Base-by-base conservation (phyloP, 2,329 filamentous ascomycete genomes). In the Trichoderma semiorbis region DNA sequence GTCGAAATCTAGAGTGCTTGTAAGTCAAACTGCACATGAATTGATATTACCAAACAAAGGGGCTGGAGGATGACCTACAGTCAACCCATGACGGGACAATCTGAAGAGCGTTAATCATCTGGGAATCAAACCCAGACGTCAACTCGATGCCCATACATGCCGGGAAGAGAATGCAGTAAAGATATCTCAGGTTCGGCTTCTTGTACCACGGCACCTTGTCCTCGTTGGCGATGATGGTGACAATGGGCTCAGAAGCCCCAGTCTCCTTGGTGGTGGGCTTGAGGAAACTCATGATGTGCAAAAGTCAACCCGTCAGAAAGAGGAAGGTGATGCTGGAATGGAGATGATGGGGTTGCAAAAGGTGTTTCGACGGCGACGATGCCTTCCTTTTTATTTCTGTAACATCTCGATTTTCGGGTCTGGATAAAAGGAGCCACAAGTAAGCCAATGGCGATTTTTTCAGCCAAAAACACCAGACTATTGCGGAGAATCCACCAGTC, bases 81-180 rank as follows among this genome's bases (percentile, higher is more conserved):
- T 21, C 24, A 26, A 66, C 30, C 63, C 63, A 66, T 14, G 63
- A 66, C 32, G 63, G 63, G 30, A 66, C 63, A 55, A 66, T 66
- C n/a, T 66, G 63, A 24, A 66, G 63, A 12, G 63, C 63, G 7
- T 66, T 66, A 2, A 66, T 66, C 63, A 66, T 66, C 47, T 66
- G 63, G 21, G 63, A 66, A 26, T 66, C 63, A n/a, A 66, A 66
- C 10, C 63, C 63, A 55, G 63, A 66, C 10, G 63, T 66, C 18
- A 66, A 24, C 30, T 66, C 63, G 10, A 66, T 66, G 10, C 63
- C 63, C 63, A 66, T 66, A 28, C 63, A 66, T 21, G 63, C 63
- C 21, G 63, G 63, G 7, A 66, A 66, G 63, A 66, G 63, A n/a
- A 66, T 66, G 1, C 53, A 55, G 63, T 66, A 66, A 14, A 66